Base-by-base conservation (phyloP, 371 early-diverging fungal species). In the Sporodiniella umbellata region DNA sequence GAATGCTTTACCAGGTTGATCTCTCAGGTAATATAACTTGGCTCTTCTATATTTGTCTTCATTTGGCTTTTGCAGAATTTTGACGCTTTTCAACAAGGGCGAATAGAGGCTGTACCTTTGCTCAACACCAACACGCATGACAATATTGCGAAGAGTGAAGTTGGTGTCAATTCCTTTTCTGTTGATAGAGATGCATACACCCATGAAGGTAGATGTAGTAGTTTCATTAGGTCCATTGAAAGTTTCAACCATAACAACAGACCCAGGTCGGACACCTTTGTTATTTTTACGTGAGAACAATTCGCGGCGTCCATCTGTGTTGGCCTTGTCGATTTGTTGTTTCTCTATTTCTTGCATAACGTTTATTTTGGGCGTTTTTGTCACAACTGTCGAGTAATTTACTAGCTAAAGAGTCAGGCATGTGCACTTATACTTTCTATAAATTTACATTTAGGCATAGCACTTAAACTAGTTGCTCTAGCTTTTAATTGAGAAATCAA, bases 91-190 rank as follows among this genome's bases (percentile, higher is more conserved):
- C 49, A 93, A 73, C 67, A 93, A 56, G n/a, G 93, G 93, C 39
- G 90, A 90, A 59, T 86, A 92, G 21, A 87, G 79, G 49, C 78
- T 76, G 52, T 83, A 93, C 51, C 84, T 78, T 65, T 86, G 82
- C 60, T 93, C 93, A 6, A 93, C 89, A 48, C 93, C 93, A 30
- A 90, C 80, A 60, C 86, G 88, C 55, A 88, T 66, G 21, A 93
- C 85, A 25, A 88, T 79, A 45, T 90, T 93, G 26, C 93, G 83
- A 60, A 93, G 75, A 0, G 86, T 89, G 45, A 93, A 84, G 59
- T 76, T 80, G 45, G 89, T 88, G 48, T 87, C 86, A 17, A 90
- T 68, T 8, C 89, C 91, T 48, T 84, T 81, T 60, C 91, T 80
- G 60, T 83, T 79, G 45, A 93, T 88, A n/a, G 89, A 85, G 51